Conservation (phyloP, 441 rosid species). For the Populus trichocarpa region DNA sequence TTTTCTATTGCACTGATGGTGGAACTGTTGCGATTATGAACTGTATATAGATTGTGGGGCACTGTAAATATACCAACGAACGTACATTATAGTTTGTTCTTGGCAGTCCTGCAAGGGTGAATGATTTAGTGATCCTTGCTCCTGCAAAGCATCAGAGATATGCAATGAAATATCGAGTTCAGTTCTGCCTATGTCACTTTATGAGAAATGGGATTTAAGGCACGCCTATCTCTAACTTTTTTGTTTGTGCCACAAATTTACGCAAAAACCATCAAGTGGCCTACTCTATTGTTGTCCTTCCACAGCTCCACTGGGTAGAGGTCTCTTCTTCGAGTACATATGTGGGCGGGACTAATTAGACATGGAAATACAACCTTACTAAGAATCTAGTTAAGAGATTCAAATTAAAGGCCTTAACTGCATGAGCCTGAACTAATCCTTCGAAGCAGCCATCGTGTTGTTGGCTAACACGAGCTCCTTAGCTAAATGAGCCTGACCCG, state of each 20-base stretch:
- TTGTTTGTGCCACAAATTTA: background rate
- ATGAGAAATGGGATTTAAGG: background rate
- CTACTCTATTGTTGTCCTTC: no score
- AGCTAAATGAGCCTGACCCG: no score
- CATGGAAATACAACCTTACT: no score
- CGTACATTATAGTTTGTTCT: background rate
- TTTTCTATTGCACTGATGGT: background rate
- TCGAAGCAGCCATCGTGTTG: no score
- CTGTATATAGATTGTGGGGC: background rate
- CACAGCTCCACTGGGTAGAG: background rate
- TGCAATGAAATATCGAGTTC: background rate
- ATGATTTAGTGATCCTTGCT: background rate
- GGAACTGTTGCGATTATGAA: background rate
- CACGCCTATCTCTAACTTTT: background rate
- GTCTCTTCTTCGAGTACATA: background rate
- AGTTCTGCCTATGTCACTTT: background rate
- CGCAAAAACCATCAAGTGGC: background rate
- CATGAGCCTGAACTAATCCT: no score
- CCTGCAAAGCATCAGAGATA: background rate
- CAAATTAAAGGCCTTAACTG: no score
- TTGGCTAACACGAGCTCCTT: no score
- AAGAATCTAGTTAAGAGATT: no score
- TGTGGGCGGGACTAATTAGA: no score
- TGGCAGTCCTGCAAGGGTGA: background rate
- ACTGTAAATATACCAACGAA: background rate